A percentile compares a stretch with the other conserved stretches of the same genome.
Evolutionary conservation across 2,329 filamentous ascomycete species (phyloP).

Genomic region (Paecilomyces dactylethromorphus): DNA sequence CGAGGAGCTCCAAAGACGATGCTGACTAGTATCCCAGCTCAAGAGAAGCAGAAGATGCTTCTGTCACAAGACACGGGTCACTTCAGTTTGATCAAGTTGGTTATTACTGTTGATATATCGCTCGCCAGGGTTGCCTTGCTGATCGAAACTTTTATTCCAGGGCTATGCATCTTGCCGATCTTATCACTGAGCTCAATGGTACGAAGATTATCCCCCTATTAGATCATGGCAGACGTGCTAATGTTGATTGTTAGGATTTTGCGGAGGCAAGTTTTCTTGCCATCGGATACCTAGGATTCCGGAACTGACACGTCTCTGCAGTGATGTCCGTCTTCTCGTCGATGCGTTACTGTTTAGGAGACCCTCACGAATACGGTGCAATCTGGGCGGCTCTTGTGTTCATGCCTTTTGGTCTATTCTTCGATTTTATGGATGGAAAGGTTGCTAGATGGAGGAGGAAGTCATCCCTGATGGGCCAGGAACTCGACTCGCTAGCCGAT

Average conservation of each 20-base stretch:
- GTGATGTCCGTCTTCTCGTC: constrained; percentile 95
- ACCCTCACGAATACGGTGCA: constrained; percentile 58
- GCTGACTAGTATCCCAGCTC: constrained; percentile 24
- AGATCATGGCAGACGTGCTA: not conserved
- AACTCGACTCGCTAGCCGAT: constrained; percentile 91
- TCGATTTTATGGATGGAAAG: constrained; percentile 96
- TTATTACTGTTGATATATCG: constrained; percentile 3
- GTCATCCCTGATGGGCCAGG: constrained; percentile 95
- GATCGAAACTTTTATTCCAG: constrained; percentile 18
- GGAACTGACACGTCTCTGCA: constrained; percentile 17
- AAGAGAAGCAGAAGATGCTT: constrained; percentile 45
- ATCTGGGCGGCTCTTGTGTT: constrained; percentile 79
- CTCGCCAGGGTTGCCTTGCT: constrained; percentile 3
- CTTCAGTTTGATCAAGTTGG: constrained; percentile 45
- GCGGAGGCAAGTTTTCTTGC: constrained; percentile 35
- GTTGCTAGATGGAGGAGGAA: constrained; percentile 95
- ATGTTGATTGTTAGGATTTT: constrained; percentile 34
- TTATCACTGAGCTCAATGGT: constrained; percentile 47
- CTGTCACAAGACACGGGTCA: constrained; percentile 42
- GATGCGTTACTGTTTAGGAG: constrained; percentile 81
- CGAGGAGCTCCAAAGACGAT: constrained; percentile 1
- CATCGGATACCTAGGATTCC: constrained; percentile 1
- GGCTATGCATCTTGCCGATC: constrained; percentile 44
- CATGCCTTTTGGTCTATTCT: constrained; percentile 90
- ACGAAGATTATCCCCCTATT: constrained; percentile 9